Evolutionary conservation across 1,284 basidiomycete genomes (phyloP).

Genomic region (Chalciporus sp.): DNA sequence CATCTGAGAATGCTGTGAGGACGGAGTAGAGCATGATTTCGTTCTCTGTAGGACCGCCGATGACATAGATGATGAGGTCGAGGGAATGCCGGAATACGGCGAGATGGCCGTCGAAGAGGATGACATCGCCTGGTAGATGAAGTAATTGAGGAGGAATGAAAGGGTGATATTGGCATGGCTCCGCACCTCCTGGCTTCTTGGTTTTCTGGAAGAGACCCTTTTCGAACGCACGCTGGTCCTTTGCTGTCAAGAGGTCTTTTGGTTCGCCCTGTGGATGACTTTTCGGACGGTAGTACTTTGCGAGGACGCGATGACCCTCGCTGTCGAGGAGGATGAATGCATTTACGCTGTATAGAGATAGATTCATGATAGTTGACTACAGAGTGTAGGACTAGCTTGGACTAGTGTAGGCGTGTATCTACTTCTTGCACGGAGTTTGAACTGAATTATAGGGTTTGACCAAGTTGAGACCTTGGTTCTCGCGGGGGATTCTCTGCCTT

Average conservation of each 20-base stretch:
- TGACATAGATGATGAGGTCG: conserved; percentile 94
- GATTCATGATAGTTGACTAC: too few species aligned
- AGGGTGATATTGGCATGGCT: conserved; percentile 12
- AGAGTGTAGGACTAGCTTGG: too few species aligned
- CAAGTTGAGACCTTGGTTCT: too few species aligned
- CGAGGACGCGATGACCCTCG: conserved; percentile 92
- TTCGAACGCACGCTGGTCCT: conserved; percentile 96
- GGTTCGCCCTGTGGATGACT: conserved; percentile 61
- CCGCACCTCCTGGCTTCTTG: conserved; percentile 83
- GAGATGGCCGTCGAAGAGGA: conserved; percentile 90
- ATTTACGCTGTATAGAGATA: conserved; percentile 84
- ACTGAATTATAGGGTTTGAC: neutral
- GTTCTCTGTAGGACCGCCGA: conserved; percentile 89
- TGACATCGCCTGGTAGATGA: conserved; percentile 78
- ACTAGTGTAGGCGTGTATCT: too few species aligned
- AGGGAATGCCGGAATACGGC: conserved; percentile 93
- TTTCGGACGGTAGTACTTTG: conserved; percentile 92
- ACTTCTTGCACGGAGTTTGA: conserved; percentile 35
- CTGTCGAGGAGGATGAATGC: conserved; percentile 92
- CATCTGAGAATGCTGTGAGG: conserved; percentile 85
- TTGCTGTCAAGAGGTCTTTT: conserved; percentile 72
- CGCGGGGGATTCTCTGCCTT: neutral
- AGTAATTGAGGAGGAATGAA: conserved; percentile 4
- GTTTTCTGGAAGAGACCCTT: conserved; percentile 96
- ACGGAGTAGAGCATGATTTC: conserved; percentile 94